These are phyloP conservation scores for Ziziphus jujuba DNA, from an alignment of 306 rosid species.

Conservation along the genomic window DNA sequence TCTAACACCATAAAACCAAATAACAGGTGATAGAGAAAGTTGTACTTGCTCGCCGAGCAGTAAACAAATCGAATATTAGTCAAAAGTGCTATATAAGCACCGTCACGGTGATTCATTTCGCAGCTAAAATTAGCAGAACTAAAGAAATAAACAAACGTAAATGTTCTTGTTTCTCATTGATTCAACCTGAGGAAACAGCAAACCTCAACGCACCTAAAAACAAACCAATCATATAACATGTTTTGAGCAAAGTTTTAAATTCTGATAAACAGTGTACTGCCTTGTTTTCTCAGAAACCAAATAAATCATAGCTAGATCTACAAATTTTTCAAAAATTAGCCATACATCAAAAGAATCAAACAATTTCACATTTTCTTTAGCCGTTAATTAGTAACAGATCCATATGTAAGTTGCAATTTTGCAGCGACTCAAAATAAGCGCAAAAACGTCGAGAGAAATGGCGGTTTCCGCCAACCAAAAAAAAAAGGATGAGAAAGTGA, in stretches of 20 bases:
- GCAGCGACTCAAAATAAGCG: not conserved
- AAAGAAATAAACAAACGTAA: not conserved
- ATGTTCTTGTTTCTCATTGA: not conserved
- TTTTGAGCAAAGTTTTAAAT: not conserved
- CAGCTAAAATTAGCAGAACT: not conserved
- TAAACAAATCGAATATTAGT: not conserved
- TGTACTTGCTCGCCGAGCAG: not conserved
- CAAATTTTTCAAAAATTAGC: not conserved
- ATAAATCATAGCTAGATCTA: conserved; percentile 13
- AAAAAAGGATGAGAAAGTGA: not conserved
- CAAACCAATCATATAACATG: not conserved
- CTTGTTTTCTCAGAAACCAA: conserved; percentile 10
- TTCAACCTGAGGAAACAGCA: not conserved
- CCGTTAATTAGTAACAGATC: conserved; percentile 24
- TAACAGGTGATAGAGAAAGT: not conserved
- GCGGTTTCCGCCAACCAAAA: too few species aligned
- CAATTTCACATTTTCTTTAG: not conserved
- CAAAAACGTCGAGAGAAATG: conserved; percentile 1
- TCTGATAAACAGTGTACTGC: not conserved
- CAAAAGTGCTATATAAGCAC: not conserved
- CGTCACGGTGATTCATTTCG: not conserved
- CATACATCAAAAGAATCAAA: conserved; percentile 1
- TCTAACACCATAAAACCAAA: not conserved
- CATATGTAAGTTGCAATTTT: conserved; percentile 3
- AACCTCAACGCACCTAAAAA: not conserved